These are phyloP conservation scores for Thelephora aurantiotincta DNA, from an alignment of 768 basidiomycete species.

Conservation along the genomic window DNA sequence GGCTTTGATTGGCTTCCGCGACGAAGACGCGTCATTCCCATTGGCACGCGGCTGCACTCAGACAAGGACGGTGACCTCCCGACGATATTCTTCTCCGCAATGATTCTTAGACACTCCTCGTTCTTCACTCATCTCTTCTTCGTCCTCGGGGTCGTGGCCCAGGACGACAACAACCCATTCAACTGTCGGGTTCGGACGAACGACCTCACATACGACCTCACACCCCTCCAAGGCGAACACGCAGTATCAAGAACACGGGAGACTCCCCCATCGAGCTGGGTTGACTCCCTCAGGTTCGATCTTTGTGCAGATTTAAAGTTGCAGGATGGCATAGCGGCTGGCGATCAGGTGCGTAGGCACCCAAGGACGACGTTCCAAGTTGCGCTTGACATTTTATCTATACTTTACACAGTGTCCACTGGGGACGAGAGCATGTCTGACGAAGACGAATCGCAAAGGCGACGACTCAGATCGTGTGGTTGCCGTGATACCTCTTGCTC, in stretches of 20 bases:
- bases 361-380: not conserved
- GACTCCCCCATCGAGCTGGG: constrained; percentile 48
- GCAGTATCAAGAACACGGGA: constrained; percentile 34
- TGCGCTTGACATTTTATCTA: not conserved
- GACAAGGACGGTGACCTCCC: no score
- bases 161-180: constrained; percentile 28
- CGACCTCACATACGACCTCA: constrained; percentile 45
- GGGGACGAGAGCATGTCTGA: constrained; percentile 65
- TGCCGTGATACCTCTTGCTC: constrained; percentile 64
- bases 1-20: not conserved
- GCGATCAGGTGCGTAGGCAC: constrained; percentile 50
- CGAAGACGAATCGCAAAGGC: constrained; percentile 45
- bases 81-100: no score
- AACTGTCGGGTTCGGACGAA: constrained; percentile 35
- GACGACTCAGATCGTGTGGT: constrained; percentile 44
- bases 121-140: constrained; percentile 8
- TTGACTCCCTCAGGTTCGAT: constrained; percentile 50
- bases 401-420: constrained; percentile 39
- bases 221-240: constrained; percentile 35
- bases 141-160: constrained; percentile 11
- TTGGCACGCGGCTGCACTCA: no score
- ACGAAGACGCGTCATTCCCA: not conserved
- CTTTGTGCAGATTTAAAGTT: constrained; percentile 46
- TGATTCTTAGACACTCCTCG: no score
- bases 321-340: constrained; percentile 29